Conservation (phyloP, 1,139 yeast species). For the Nakaseomyces kungkrabaensis region DNA sequence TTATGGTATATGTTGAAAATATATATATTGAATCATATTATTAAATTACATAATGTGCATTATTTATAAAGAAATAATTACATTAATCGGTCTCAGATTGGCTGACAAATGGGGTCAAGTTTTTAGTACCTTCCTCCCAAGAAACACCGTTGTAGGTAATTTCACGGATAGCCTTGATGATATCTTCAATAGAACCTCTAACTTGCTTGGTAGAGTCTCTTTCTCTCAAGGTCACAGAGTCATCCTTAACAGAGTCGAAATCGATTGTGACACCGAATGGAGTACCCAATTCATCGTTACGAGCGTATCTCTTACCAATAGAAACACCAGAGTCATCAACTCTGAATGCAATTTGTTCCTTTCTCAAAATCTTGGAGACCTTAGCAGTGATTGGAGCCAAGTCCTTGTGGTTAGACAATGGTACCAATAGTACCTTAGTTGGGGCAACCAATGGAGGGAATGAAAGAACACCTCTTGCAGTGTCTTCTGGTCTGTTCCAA, state of each 20-base stretch:
- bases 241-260: slow-evolving; percentile 85
- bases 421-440: slow-evolving; percentile 91
- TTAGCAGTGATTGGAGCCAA: slow-evolving; percentile 67
- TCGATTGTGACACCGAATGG: slow-evolving; percentile 98
- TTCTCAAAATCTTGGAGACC: slow-evolving; percentile 61
- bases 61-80: not conserved
- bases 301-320: slow-evolving; percentile 96
- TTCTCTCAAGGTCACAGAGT: slow-evolving; percentile 90
- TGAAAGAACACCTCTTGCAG: slow-evolving; percentile 83
- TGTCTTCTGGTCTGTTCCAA: slow-evolving; percentile 92
- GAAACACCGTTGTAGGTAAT: slow-evolving; percentile 64
- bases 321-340: slow-evolving; percentile 97
- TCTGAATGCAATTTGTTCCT: slow-evolving; percentile 84
- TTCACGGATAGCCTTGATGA: slow-evolving; percentile 67
- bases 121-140: slow-evolving; percentile 81
- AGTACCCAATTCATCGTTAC: slow-evolving; percentile 98
- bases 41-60: not conserved
- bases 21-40: not conserved
- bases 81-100: slow-evolving; percentile 30
- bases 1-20: too few relatives aligned
- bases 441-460: slow-evolving; percentile 97
- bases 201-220: slow-evolving; percentile 97
- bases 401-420: slow-evolving; percentile 77
- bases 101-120: slow-evolving; percentile 53
- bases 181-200: slow-evolving; percentile 76